Evolutionary conservation across 1,284 basidiomycete species (phyloP), one percentile per base, ranked within the genome.

Genomic region (Mycosarcoma mackinlayi): DNA sequence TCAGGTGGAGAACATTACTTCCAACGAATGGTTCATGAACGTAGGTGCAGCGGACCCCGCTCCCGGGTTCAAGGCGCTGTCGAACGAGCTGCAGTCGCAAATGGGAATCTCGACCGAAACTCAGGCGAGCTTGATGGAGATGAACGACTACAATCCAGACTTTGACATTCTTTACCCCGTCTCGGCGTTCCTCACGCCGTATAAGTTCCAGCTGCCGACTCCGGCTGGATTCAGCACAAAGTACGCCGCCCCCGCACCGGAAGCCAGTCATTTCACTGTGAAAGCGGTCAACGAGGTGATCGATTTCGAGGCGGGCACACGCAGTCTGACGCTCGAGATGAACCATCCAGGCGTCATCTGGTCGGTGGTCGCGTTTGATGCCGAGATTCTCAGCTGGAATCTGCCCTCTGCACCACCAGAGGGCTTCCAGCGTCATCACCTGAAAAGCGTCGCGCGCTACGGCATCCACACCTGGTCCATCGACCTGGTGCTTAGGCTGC

Each of bases 331-430:
- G 6, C 80, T 98, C 28, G 84, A 86, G 40, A 86, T 97, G 40
- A 85, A 88, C 40, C 94, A 97, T 84, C 91, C 92, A 2, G 90
- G 90, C 10, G 84, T 94, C 28, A 94, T 94, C 62, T 94, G 93
- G 93, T 91, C 79, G 88, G 93, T 92, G 1, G 87, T 98, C 51
- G 91, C 93, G 0, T 98, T 98, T 77, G 91, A 94, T 53, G 94
- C 93, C 0, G 91, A 96, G 65, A 92, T 98, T 7, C 83, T 94
- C 16, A 84, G 87, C 53, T 98, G 95, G 95, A 90, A 84, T 60
- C 72, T 85, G 4, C 81, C 83, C 18, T 61, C 58, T 56, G 90
- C 92, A 0, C 73, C 76, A 9, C 79, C 80, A 16, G 47, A 59
- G 7, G 84, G 84, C 42, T 88, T 89, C 62, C 86, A 87, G n/a